Evolutionary conservation across 176 grass and related monocot species (phyloP).

Genomic region (Rhynchospora pubera): DNA sequence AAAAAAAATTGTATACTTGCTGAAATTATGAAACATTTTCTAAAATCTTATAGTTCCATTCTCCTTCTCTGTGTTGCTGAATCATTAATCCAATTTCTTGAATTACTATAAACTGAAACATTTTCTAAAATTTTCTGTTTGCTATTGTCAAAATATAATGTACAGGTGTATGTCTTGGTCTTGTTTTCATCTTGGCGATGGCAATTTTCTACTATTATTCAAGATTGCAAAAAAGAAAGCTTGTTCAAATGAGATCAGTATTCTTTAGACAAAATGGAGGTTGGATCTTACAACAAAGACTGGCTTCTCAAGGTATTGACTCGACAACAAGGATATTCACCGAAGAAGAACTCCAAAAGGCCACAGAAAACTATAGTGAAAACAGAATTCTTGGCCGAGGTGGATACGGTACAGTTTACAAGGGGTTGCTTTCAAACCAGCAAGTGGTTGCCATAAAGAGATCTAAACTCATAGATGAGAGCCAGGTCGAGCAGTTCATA

Average conservation of each 20-base stretch:
- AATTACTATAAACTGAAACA: too few species aligned
- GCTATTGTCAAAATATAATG: not conserved
- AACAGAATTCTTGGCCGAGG: conserved; percentile 31
- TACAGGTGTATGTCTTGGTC: conserved; percentile 21
- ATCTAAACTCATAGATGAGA: conserved; percentile 34
- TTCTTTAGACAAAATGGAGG: conserved; percentile 46
- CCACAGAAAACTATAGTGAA: conserved; percentile 33
- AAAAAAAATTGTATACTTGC: too few species aligned
- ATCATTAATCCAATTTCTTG: not conserved
- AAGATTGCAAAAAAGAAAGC: conserved; percentile 17
- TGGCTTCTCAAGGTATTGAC: conserved; percentile 19
- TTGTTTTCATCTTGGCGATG: conserved; percentile 3
- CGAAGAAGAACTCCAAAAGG: conserved; percentile 27
- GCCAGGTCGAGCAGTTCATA: conserved; percentile 41
- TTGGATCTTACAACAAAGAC: conserved; percentile 21
- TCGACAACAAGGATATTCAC: conserved; percentile 26
- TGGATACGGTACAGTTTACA: conserved; percentile 47
- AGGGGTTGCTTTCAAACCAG: conserved; percentile 23
- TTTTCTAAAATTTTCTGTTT: too few species aligned
- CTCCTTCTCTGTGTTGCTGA: not conserved
- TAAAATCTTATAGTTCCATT: not conserved
- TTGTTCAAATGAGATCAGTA: conserved; percentile 19
- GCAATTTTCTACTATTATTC: conserved; percentile 3
- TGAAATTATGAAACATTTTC: not conserved
- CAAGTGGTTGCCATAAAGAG: conserved; percentile 41